phyloP scores from a whole-genome alignment of 805 yeast species.

The Naumovozyma castellii region DNA sequence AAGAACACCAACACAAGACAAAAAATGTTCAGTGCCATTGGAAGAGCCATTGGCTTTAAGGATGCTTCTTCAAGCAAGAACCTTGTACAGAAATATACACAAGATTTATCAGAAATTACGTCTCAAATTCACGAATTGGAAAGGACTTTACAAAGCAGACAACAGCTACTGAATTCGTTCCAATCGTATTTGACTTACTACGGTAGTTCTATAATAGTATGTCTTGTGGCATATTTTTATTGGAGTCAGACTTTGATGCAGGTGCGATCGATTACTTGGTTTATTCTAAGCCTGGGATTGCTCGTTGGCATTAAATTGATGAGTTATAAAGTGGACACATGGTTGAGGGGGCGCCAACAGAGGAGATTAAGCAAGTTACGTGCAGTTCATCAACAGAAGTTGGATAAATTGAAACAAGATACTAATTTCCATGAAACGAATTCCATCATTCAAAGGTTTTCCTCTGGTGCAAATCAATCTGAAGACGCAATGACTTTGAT shows the following conservation, averaged over 20 bases:
- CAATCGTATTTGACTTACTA: slow-evolving; percentile 15
- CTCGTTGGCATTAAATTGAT: slow-evolving; percentile 6
- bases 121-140: slow-evolving; percentile 22
- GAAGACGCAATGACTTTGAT: slow-evolving; percentile 37
- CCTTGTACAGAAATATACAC: slow-evolving; percentile 21
- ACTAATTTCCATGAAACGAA: slow-evolving; percentile 72
- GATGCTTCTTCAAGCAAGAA: slow-evolving; percentile 6
- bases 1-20: neutral
- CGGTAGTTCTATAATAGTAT: slow-evolving; percentile 9
- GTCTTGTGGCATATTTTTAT: slow-evolving; percentile 1
- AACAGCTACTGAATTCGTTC: slow-evolving; percentile 8
- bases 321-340: slow-evolving; percentile 5
- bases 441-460: slow-evolving; percentile 58
- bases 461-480: slow-evolving; percentile 40
- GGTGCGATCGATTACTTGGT: neutral
- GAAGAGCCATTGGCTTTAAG: slow-evolving; percentile 3
- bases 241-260: neutral
- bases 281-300: neutral
- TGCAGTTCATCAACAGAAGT: slow-evolving; percentile 41
- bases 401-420: slow-evolving; percentile 58
- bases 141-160: slow-evolving; percentile 13
- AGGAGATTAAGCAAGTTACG: slow-evolving; percentile 29
- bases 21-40: slow-evolving; percentile 13
- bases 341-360: slow-evolving; percentile 9
- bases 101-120: slow-evolving; percentile 23